Base-by-base conservation (phyloP, 1,284 basidiomycete genomes). In the Hypsizygus ulmarius region DNA sequence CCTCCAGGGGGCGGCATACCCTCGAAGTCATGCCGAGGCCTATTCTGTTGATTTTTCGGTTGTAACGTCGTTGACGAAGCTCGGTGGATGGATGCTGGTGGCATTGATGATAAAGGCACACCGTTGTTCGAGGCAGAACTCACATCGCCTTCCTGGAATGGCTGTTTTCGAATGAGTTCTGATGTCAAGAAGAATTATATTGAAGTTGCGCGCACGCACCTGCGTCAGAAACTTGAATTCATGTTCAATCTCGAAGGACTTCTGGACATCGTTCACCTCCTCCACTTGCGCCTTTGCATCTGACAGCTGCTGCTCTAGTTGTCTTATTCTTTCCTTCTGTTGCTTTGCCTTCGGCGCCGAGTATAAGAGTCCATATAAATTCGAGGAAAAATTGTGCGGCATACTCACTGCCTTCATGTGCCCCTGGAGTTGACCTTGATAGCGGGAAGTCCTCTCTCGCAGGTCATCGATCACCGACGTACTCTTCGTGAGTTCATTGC, bases 1-100 rank as follows among this genome's bases (percentile, higher is more conserved):
- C 59, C 59, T 19, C 59, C 61, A 32, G 67, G 62, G 3, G 57
- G 54, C 15, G 69, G 67, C 55, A 71, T 61, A 25, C 59, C 68
- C 32, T 48, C 48, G 32, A 42, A 58, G 39, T 35, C 42, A 25
- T 33, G 50, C 44, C 39, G 29, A 40, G 21, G 41, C 34, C 7
- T 49, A 38, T 42, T 38, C 12, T 36, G 7, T 7, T 38, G 27
- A 1, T 39, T 39, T 11, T 15, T 8, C 19, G 25, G 19, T 3
- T n/a, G 38, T 15, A 39, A 19, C 38, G 42, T 36, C 19, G 19
- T 45, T 16, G 5, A 33, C 19, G 18, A 19, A 12, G 30, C 16
- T 27, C 36, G 27, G 43, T 15, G 34, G 36, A 43, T 27, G 43
- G 34, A 38, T 27, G 18, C 10, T 14, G 16, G 14, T 1, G 43